Percentiles rank a stretch among this genome's conserved stretches.
Conservation (phyloP, 352 stramenopile genomes). For the Blastocystis sp. region DNA sequence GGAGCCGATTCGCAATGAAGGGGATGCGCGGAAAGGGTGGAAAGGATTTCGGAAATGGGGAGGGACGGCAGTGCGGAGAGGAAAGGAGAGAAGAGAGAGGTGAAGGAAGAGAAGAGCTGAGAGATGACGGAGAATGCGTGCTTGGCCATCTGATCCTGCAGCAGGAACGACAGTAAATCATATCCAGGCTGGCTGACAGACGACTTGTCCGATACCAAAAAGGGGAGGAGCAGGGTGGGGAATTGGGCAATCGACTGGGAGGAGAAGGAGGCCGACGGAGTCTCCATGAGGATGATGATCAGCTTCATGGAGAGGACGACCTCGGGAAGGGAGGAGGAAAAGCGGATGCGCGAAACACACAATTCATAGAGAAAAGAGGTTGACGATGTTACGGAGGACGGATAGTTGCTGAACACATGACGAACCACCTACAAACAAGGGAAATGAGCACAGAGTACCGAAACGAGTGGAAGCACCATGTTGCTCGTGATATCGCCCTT, state of each 20-base stretch:
- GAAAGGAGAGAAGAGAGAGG: background rate
- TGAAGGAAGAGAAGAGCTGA: background rate
- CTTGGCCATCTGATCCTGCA: background rate
- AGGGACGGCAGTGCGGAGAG: background rate
- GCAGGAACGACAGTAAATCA: background rate
- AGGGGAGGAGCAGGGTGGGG: background rate
- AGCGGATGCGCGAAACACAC: slow-evolving; percentile 9
- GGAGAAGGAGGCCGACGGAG: background rate
- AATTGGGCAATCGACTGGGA: background rate
- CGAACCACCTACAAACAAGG: background rate
- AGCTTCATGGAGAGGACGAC: slow-evolving; percentile 1
- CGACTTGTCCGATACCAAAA: background rate
- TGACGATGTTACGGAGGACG: background rate
- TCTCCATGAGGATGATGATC: background rate
- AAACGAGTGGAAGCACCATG: background rate
- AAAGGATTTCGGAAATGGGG: background rate
- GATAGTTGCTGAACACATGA: background rate
- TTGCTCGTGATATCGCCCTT: background rate
- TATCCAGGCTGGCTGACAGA: background rate
- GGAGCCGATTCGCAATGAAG: background rate
- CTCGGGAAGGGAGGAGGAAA: background rate
- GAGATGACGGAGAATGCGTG: background rate
- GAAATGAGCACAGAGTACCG: background rate
- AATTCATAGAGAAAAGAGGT: background rate
- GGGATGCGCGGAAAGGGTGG: background rate